phyloP scores from a whole-genome alignment of 164 flowering plant species.

The Kingdonia uniflora region DNA sequence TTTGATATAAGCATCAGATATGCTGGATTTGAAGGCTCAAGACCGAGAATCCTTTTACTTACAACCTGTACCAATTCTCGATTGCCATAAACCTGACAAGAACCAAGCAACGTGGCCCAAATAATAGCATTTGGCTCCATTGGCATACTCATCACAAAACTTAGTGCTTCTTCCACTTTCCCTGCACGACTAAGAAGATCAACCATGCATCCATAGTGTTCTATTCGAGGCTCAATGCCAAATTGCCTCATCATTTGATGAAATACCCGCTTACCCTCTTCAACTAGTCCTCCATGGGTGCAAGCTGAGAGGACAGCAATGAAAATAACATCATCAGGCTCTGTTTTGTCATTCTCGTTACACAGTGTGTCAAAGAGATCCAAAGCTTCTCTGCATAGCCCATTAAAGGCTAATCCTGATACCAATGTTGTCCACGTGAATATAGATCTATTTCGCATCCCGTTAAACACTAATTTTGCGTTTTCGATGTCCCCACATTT shows the following conservation, averaged over 20 bases:
- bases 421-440: slow-evolving; percentile 14
- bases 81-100: slow-evolving; percentile 8
- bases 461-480: slow-evolving; percentile 10
- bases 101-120: slow-evolving; percentile 13
- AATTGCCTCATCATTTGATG: slow-evolving; percentile 8
- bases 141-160: slow-evolving; percentile 8
- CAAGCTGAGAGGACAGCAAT: slow-evolving; percentile 13
- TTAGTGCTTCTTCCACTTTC: slow-evolving; percentile 7
- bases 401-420: slow-evolving; percentile 16
- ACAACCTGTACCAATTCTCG: slow-evolving; percentile 9
- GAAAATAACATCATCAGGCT: slow-evolving; percentile 15
- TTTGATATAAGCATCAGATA: slow-evolving; percentile 13
- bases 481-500: slow-evolving; percentile 8
- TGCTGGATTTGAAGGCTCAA: slow-evolving; percentile 9
- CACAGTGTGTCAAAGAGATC: slow-evolving; percentile 11
- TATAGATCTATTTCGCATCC: slow-evolving; percentile 10
- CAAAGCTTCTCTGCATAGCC: slow-evolving; percentile 5
- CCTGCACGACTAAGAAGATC: slow-evolving; percentile 17
- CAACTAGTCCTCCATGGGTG: slow-evolving; percentile 11
- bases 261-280: slow-evolving; percentile 6
- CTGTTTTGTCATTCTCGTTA: background rate
- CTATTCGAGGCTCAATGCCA: slow-evolving; percentile 7
- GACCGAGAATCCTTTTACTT: slow-evolving; percentile 2
- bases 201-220: slow-evolving; percentile 16
- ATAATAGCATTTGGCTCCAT: slow-evolving; percentile 8